Conservation (phyloP, 179 eudicot species). For the Beta macrorhiza region DNA sequence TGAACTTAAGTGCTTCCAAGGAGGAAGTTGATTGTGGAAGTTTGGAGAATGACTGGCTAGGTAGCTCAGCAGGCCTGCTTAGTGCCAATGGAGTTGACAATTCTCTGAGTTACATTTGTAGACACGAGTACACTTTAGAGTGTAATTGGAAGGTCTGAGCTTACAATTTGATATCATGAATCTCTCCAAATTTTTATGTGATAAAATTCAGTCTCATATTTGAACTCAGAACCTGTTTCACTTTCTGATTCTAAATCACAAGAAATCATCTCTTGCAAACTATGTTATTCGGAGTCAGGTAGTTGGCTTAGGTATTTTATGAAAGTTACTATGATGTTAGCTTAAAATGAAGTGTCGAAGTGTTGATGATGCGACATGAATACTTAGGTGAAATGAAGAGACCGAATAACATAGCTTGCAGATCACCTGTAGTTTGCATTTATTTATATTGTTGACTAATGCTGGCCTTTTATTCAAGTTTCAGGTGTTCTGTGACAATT, state of each 20-base stretch:
- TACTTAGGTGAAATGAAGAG: no score
- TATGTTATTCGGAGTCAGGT: no score
- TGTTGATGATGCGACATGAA: no score
- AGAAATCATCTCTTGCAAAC: neutral
- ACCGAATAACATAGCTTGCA: neutral
- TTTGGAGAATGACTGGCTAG: slow-evolving; percentile 75
- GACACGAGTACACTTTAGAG: slow-evolving; percentile 82
- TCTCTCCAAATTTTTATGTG: neutral
- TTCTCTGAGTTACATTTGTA: slow-evolving; percentile 64
- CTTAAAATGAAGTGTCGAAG: no score
- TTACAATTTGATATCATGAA: neutral
- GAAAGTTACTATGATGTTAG: no score
- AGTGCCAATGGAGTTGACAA: slow-evolving; percentile 60
- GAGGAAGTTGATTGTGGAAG: slow-evolving; percentile 28
- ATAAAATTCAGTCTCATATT: neutral
- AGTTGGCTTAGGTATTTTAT: no score
- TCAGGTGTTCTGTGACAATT: slow-evolving; percentile 97
- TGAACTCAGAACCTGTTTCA: neutral
- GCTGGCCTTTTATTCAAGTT: neutral
- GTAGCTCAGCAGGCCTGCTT: slow-evolving; percentile 54
- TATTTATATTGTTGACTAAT: neutral
- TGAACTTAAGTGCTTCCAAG: slow-evolving; percentile 47
- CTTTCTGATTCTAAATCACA: neutral
- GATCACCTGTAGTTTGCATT: no score
- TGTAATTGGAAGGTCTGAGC: slow-evolving; percentile 89